phyloP scores from a whole-genome alignment of 495 filamentous ascomycete species.

The Gamarada debralockiae region DNA sequence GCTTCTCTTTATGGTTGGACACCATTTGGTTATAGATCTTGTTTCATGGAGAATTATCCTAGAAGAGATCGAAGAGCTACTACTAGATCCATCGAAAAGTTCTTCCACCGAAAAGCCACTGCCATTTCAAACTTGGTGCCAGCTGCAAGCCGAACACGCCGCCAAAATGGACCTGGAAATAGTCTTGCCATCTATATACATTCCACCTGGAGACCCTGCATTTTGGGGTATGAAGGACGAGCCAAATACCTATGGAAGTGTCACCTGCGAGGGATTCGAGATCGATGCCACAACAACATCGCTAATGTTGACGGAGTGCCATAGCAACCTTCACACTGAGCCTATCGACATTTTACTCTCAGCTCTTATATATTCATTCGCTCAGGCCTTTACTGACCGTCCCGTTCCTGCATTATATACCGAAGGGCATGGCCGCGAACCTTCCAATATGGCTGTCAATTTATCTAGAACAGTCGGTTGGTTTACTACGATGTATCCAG shows the following conservation, averaged over 20 bases:
- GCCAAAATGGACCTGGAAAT: neutral
- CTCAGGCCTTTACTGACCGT: conserved; percentile 27
- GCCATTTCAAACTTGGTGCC: conserved; percentile 63
- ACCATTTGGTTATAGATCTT: conserved; percentile 67
- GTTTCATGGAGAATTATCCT: conserved; percentile 68
- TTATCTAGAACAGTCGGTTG: conserved; percentile 58
- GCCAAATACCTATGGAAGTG: conserved; percentile 46
- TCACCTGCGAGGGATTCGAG: conserved; percentile 40
- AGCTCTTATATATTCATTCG: conserved; percentile 48
- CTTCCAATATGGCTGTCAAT: conserved; percentile 46
- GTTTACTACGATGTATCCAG: conserved; percentile 56
- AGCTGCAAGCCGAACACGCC: conserved; percentile 37
- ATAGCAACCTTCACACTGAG: conserved; percentile 46
- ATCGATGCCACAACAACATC: conserved; percentile 40
- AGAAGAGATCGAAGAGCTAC: conserved; percentile 60
- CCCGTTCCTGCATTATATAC: conserved; percentile 27
- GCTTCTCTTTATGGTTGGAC: conserved; percentile 59
- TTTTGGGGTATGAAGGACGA: conserved; percentile 47
- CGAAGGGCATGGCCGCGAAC: conserved; percentile 55
- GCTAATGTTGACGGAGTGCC: conserved; percentile 39
- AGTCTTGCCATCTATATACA: conserved; percentile 2
- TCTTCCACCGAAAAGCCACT: conserved; percentile 35
- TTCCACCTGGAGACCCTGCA: conserved; percentile 29
- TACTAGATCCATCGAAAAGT: conserved; percentile 44
- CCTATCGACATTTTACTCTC: conserved; percentile 50